A percentile compares a stretch with the other conserved stretches of the same genome.
Conservation (phyloP, 2,329 filamentous ascomycete genomes). For the Samsoniella hepiali region DNA sequence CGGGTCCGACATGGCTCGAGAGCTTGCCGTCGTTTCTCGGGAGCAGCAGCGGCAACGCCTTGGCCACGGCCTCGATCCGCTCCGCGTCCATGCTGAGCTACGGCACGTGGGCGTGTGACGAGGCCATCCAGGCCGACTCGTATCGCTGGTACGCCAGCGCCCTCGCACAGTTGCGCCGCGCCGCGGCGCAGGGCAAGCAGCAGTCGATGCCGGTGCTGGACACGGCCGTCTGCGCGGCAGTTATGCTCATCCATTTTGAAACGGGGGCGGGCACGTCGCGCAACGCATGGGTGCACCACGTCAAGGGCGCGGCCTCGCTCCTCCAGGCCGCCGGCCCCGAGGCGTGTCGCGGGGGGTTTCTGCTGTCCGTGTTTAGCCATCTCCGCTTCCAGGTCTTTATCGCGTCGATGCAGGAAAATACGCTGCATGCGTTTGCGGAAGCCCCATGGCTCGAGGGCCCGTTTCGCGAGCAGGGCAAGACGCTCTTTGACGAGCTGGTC, state of each 20-base stretch:
- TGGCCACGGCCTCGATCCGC: conserved; percentile 11
- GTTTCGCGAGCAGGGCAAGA: neutral
- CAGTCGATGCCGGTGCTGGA: neutral
- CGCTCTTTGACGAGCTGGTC: conserved; percentile 8
- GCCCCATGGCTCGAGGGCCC: neutral
- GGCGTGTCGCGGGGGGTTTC: neutral
- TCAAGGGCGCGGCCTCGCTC: conserved; percentile 9
- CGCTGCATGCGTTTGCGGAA: neutral
- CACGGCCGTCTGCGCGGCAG: conserved; percentile 6
- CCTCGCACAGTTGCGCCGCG: neutral
- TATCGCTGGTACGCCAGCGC: conserved; percentile 9
- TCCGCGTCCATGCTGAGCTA: conserved; percentile 15
- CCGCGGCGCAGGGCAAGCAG: neutral
- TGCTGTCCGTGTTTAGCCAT: conserved; percentile 7
- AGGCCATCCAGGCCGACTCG: conserved; percentile 1
- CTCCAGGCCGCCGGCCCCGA: neutral
- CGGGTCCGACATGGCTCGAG: conserved; percentile 6
- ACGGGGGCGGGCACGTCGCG: conserved; percentile 4
- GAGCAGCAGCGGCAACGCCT: neutral
- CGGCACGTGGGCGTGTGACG: conserved; percentile 10
- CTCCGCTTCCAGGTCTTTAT: conserved; percentile 10
- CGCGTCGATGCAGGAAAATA: conserved; percentile 9
- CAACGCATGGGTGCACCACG: conserved; percentile 12
- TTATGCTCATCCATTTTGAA: conserved; percentile 16
- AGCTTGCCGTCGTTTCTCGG: conserved; percentile 4